Evolutionary conservation across 2,329 filamentous ascomycete genomes (phyloP).

Genomic region (Sordariomycetes sp.): DNA sequence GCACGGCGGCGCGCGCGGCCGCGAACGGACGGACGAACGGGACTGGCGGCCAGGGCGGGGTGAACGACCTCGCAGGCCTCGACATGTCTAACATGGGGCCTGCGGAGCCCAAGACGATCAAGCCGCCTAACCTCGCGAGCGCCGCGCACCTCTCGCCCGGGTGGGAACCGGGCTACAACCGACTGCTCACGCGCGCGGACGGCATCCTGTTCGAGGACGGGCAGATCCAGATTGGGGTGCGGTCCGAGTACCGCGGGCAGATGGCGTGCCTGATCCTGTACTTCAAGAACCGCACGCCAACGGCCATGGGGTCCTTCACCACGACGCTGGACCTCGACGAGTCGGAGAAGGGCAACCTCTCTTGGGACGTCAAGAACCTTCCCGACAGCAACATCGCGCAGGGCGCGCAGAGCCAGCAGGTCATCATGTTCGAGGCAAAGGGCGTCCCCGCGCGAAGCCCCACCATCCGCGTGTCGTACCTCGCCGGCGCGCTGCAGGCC

Average conservation of each 20-base stretch:
- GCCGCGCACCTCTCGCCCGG: slow-evolving; percentile 86
- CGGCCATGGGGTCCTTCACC: slow-evolving; percentile 78
- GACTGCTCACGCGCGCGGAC: slow-evolving; percentile 65
- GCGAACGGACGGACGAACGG: slow-evolving; percentile 24
- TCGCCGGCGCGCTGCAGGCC: slow-evolving; percentile 85
- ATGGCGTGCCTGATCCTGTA: slow-evolving; percentile 93
- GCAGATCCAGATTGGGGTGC: slow-evolving; percentile 82
- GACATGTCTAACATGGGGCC: slow-evolving; percentile 56
- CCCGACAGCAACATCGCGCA: slow-evolving; percentile 70
- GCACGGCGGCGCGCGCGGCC: slow-evolving; percentile 36
- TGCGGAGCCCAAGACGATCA: slow-evolving; percentile 42
- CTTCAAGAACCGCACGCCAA: slow-evolving; percentile 86
- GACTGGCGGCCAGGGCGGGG: slow-evolving; percentile 31
- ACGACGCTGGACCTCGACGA: slow-evolving; percentile 79
- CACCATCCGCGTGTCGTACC: slow-evolving; percentile 86
- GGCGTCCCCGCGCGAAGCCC: slow-evolving; percentile 71
- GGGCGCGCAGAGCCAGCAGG: slow-evolving; percentile 75
- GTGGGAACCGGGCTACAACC: slow-evolving; percentile 85
- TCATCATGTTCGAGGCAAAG: slow-evolving; percentile 85
- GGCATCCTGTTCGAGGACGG: slow-evolving; percentile 91
- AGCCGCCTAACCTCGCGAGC: slow-evolving; percentile 75
- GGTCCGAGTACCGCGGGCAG: slow-evolving; percentile 90
- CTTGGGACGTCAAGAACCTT: slow-evolving; percentile 76
- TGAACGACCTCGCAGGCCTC: slow-evolving; percentile 64
- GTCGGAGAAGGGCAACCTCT: slow-evolving; percentile 50